Evolutionary conservation across 495 filamentous ascomycete genomes (phyloP), one percentile per base, ranked within the genome.

Genomic region (Penicillium verhagenii): DNA sequence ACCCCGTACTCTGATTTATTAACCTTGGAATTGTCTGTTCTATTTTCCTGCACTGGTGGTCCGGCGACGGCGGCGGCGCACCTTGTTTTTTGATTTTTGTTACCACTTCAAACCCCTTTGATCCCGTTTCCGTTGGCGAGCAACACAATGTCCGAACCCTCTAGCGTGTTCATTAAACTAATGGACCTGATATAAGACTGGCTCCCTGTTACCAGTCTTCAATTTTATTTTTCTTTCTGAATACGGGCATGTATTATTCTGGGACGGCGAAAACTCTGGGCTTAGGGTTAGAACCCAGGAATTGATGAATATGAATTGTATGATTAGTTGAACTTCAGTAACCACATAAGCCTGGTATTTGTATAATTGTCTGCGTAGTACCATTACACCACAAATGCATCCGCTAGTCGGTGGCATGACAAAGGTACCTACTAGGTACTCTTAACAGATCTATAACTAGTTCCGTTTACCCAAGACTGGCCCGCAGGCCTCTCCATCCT

Each of bases 171-270:
- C 58, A 58, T 55, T 59, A 52, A 56, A 52, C 13, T 53, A 56
- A 60, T 57, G 64, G 52, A 64, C 50, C 54, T 53, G 51, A 53
- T 53, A 25, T 44, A 39, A 50, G 58, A 54, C 56, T 61, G 60
- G 57, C 66, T 66, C 46, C 52, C 20, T 52, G 39, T 50, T 56
- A 64, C 60, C 60, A 60, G 66, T 59, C 59, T 26, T 38, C 14
- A 8, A 31, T 56, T n/a, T n/a, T n/a, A n/a, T n/a, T n/a, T n/a
- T n/a, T 47, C 56, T 28, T 60, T 16, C 16, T 42, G 26, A 47
- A 59, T 56, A 55, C 72, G 68, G 65, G 66, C 66, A 60, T 70
- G 68, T 69, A 72, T 69, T 68, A 74, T 70, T 62, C 59, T 63
- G 64, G 65, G 68, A 68, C 56, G 56, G 61, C 59, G 47, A 65